Evolutionary conservation across 1,284 basidiomycete species (phyloP), one percentile per base, ranked within the genome.

Genomic region (Ceratobasidium sp.): DNA sequence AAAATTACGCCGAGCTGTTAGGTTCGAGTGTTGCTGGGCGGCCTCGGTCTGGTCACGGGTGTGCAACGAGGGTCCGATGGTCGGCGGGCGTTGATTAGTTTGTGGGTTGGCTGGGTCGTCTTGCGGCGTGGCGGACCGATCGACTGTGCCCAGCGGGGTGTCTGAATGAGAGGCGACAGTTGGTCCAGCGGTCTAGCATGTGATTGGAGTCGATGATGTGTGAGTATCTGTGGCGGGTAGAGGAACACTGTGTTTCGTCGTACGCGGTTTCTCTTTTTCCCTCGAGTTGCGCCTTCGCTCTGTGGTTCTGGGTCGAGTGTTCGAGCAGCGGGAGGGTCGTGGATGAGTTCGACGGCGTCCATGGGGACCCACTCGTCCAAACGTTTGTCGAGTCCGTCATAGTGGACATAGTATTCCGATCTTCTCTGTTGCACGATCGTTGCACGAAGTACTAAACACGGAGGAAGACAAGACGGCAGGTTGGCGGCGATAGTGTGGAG

Each of bases 321-420:
- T 60, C 61, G 65, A 36, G 12, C 48, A 30, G 65, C 45, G 36
- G 58, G 21, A 39, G 73, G 45, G 39, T 45, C 28, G 34, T 5
- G 45, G 14, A 71, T 32, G 21, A 58, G 30, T 36, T 72, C 55
- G 10, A 74, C 64, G 1, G 43, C 23, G 43, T 79, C 79, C 72
- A 84, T 84, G 0, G 84, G 80, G 16, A 92, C 82, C 92, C 92
- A 93, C 77, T 89, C 87, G 79, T 93, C 92, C 75, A 92, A 81
- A 16, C 91, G 84, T 80, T 92, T 92, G 82, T 94, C 92, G 26
- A 83, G 82, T 77, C 85, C 84, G 70, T 87, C 79, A 79, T 90
- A 91, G 81, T 91, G 90, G 32, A 92, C 88, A 76, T 89, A 89
- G 69, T 85, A 85, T 74, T 87, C 83, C 21, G 81, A 84, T 41